Base-by-base conservation (phyloP, 163 green algal genomes). In the Chloromonas sp. region DNA sequence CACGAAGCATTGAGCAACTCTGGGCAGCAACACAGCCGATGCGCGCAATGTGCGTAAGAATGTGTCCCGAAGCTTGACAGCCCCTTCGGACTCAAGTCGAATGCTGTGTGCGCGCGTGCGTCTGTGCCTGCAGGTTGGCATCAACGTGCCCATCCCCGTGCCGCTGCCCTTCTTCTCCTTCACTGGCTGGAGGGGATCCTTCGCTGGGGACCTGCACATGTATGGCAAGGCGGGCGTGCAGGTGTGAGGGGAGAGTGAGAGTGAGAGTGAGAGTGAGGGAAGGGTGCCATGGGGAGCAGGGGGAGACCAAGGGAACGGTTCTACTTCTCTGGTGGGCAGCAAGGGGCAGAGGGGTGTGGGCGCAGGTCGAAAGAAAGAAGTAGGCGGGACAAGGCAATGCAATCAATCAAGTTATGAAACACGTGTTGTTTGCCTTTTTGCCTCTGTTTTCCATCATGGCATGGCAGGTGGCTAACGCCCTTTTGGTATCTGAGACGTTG, bases 91-190 rank as follows among this genome's bases (percentile, higher is more conserved):
- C 36, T 36, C 36, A 36, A 36, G 36, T 36, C 36, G 36, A 36
- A 36, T 36, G 36, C 36, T 36, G 36, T 36, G 36, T 36, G 36
- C 36, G 94, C 97, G 57, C 94, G 95, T 79, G 71, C 2, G 71
- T 14, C 13, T 14, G 71, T 36, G 71, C 2, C 13, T 79, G 78
- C 97, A 97, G 95, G 97, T 99, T 1, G 96, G 97, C 80, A 96
- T 99, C 90, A 99, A 99, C 89, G 93, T 99, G 61, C 95, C 96
- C 81, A 99, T 99, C 85, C 96, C 97, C 1, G 97, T 99, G 78
- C 97, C 97, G 2, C 91, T 98, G 57, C 96, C 97, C 76, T 96
- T 97, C 89, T 99, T 98, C 91, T 97, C 92, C 86, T 99, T 99
- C 93, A 99, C 95, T 36, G 95, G 95, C 71, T 98, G 95, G 95